Base-by-base conservation (phyloP, 305 asterid species). In the Caryopteris hybrid region DNA sequence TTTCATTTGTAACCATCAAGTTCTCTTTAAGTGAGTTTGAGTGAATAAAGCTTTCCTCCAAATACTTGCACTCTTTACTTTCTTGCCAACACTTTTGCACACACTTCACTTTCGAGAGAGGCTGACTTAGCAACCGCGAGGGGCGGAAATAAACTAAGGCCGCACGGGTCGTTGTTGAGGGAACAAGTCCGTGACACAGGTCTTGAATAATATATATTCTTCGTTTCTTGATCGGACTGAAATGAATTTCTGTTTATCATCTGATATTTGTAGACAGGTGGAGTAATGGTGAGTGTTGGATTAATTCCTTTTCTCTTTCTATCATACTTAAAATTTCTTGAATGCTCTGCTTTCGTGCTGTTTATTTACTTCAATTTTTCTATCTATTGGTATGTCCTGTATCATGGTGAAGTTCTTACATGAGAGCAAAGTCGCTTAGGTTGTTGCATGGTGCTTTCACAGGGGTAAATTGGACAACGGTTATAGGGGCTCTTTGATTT, bases 311-410 rank as follows among this genome's bases (percentile, higher is more conserved):
- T n/a, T 59, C 29, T n/a, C 53, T 17, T n/a, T 66, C 48, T 10
- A 5, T 27, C n/a, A 2, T 23, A 1, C 10, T 55, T 39, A 12
- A n/a, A 21, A 27, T 39, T 4, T 64, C 21, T 60, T 51, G 20
- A 34, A 36, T 63, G 43, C 66, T 64, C 56, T 58, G 76, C 13
- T 75, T 38, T 48, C 65, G 21, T 53, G 61, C 16, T 33, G 43
- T 16, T 61, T 38, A 12, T 25, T 43, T 20, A 54, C 38, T 18
- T 51, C 23, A 2, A 46, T 43, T 58, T 4, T 57, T 55, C 34
- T 13, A 9, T 47, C 23, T 43, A 36, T 56, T 69, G 60, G 12
- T 25, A 33, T 54, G 11, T 53, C 5, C 23, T 39, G 14, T 33
- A 21, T 66, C 36, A 20, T 18, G 48, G 23, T 4, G 47, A 22